Percentiles rank a stretch among this genome's conserved stretches.
Evolutionary conservation across 176 grass and related monocot species (phyloP).

Genomic region (Aegilops tauschii): DNA sequence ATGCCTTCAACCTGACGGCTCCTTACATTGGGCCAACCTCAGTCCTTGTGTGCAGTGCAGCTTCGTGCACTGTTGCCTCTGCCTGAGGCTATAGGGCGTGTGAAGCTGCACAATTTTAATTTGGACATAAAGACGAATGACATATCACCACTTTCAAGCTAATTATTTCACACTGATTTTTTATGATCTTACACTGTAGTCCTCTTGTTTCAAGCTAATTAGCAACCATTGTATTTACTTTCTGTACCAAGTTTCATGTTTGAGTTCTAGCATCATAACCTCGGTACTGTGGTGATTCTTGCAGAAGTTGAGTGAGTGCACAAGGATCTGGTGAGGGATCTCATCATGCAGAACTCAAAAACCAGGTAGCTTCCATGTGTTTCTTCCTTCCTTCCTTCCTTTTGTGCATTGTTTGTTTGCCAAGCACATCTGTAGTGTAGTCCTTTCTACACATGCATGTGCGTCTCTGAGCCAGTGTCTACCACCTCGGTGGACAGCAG

Average conservation of each 20-base stretch:
- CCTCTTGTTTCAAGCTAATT: background rate
- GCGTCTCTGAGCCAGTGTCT: constrained; percentile 30
- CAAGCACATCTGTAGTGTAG: constrained; percentile 13
- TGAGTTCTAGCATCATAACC: background rate
- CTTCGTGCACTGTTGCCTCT: constrained; percentile 22
- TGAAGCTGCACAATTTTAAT: background rate
- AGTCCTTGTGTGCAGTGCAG: constrained; percentile 15
- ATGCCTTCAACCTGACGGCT: constrained; percentile 32
- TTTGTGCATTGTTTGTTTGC: constrained; percentile 20
- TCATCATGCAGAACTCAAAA: constrained; percentile 80
- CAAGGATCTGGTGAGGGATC: constrained; percentile 38
- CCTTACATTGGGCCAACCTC: constrained; percentile 7
- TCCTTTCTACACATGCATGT: constrained; percentile 48
- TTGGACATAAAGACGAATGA: background rate
- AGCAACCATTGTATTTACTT: background rate
- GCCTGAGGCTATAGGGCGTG: constrained; percentile 25
- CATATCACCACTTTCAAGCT: background rate
- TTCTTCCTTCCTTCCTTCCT: background rate
- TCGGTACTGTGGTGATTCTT: constrained; percentile 15
- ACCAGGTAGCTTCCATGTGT: constrained; percentile 51
- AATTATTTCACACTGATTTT: background rate
- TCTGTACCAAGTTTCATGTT: background rate
- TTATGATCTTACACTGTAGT: background rate
- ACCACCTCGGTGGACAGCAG: background rate
- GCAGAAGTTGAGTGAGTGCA: constrained; percentile 29